Percentiles rank a stretch among this genome's conserved stretches.
These are phyloP conservation scores for Primulina eburnea DNA, from an alignment of 257 asterid species.

Conservation along the genomic window DNA sequence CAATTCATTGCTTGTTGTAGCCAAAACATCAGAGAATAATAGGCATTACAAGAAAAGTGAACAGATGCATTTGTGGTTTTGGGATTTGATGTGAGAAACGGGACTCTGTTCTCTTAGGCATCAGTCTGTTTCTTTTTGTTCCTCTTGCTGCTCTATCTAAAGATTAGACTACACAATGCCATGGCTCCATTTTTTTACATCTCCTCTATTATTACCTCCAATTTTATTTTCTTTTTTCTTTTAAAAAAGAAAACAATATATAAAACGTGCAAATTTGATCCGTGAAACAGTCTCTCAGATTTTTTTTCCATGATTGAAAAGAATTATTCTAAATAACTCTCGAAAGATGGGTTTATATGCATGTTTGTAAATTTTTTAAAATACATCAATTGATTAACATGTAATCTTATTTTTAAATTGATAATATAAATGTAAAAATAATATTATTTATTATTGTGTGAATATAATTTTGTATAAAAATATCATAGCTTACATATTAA, in stretches of 20 bases:
- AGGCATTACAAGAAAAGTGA: constrained; percentile 37
- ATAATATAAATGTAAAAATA: no score
- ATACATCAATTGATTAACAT: no score
- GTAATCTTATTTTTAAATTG: no score
- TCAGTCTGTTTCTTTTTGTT: constrained; percentile 28
- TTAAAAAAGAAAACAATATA: neutral
- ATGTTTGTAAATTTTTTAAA: no score
- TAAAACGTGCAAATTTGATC: no score
- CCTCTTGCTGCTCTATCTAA: constrained; percentile 34
- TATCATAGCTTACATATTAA: no score
- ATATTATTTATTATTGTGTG: no score
- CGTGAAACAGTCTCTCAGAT: no score
- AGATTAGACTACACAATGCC: constrained; percentile 43
- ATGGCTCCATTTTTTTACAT: neutral
- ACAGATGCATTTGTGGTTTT: constrained; percentile 18
- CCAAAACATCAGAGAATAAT: constrained; percentile 20
- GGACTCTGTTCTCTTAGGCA: constrained; percentile 5
- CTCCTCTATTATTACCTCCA: constrained; percentile 22
- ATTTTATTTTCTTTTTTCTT: neutral
- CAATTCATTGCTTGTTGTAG: constrained; percentile 28
- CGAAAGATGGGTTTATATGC: no score
- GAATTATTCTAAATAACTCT: no score
- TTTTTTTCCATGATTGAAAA: no score
- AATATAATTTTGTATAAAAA: no score
- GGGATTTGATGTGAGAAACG: constrained; percentile 35